Evolutionary conservation across 148 eudicot species (phyloP).

Genomic region (Rhododendron ovatum): DNA sequence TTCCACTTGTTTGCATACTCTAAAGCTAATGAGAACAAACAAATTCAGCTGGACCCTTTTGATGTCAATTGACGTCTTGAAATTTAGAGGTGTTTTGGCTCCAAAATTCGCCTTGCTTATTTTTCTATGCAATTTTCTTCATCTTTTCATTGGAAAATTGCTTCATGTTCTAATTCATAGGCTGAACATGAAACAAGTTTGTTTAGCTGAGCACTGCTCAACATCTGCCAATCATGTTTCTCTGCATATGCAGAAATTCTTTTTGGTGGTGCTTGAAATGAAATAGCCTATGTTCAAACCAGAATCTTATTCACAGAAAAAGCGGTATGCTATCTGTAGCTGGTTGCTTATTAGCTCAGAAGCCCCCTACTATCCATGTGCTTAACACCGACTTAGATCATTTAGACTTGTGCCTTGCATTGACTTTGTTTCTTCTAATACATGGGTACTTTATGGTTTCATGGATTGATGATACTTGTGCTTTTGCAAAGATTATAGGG

Average conservation of each 20-base stretch:
- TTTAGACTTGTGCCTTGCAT: neutral
- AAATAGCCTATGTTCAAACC: neutral
- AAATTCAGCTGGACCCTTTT: too few species aligned
- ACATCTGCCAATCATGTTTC: neutral
- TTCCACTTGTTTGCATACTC: too few species aligned
- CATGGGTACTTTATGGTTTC: neutral
- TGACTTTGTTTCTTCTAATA: neutral
- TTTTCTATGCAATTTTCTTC: too few species aligned
- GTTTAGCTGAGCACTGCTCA: neutral
- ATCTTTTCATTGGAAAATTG: neutral
- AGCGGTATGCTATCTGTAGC: neutral
- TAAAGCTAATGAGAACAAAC: too few species aligned
- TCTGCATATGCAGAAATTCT: neutral
- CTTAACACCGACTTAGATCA: neutral
- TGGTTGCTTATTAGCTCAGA: neutral
- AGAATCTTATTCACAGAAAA: neutral
- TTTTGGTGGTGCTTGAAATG: neutral
- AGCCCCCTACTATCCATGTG: neutral
- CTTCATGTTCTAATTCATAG: neutral
- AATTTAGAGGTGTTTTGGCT: too few species aligned
- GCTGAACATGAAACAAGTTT: neutral
- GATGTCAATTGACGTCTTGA: too few species aligned
- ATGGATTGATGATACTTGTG: neutral
- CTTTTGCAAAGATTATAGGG: neutral
- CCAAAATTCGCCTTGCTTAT: too few species aligned